Evolutionary conservation across 2,329 filamentous ascomycete species (phyloP), one percentile per base, ranked within the genome.

Genomic region (Fusarium succisae): DNA sequence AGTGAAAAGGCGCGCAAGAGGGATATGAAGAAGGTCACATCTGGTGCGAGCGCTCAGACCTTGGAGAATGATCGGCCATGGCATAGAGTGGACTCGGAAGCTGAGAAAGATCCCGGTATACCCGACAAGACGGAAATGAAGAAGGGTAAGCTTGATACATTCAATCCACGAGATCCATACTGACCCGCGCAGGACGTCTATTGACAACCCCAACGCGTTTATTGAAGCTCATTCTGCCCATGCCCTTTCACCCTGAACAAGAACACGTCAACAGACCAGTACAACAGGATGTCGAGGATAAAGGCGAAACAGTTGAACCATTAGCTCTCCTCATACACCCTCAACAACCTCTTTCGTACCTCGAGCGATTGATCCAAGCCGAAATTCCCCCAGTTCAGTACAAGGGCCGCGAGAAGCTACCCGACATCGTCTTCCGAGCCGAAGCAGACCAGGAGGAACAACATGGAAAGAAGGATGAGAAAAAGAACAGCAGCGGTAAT

Each of bases 321-420:
- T 86, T 98, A 18, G 95, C 95, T 2, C 88, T 98, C 0, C 89
- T 98, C 5, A 88, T 98, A 1, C 95, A 98, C 77, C 95, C 95
- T 0, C 94, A 97, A 71, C 95, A 98, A 79, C 95, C 95, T 1
- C 87, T 98, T 7, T 97, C 94, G 14, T 97, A 98, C 81, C 90
- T 98, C 47, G 94, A 97, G 81, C 90, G 94, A 14, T 85, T 98
- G 7, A 95, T 98, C 53, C 95, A 98, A 79, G 93, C 94, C 60
- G 95, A 98, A 81, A 86, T 98, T 0, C 93, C 94, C 0, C 89
- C 90, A 0, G 86, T 96, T 3, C 85, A 88, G 2, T 88, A 91
- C 54, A 89, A 92, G 14, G 89, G 90, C 12, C 84, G 84, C n/a
- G 90, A 94, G 72, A 91, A 92, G 71, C 88, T 93, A 3, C 94